These are phyloP conservation scores for Benincasa hispida DNA, from an alignment of 306 rosid genomes.

Conservation along the genomic window DNA sequence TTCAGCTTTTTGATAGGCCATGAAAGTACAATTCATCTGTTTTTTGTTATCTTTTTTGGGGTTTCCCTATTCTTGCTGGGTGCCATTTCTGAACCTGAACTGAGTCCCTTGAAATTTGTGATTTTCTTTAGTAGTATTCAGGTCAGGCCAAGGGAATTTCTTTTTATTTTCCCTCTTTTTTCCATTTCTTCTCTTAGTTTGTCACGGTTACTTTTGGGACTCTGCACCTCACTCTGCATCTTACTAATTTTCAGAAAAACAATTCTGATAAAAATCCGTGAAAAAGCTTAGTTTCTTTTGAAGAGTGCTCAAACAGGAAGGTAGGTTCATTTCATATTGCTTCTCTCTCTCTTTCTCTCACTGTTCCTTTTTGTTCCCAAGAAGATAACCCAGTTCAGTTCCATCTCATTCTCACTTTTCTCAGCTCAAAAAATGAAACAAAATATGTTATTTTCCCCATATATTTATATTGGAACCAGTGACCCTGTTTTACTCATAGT, in stretches of 20 bases:
- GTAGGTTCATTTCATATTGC: slow-evolving; percentile 70
- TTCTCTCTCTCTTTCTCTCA: slow-evolving; percentile 16
- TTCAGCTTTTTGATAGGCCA: slow-evolving; percentile 7
- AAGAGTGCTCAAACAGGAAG: slow-evolving; percentile 36
- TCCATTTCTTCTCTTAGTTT: neutral
- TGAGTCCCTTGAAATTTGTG: slow-evolving; percentile 39
- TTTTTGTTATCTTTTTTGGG: slow-evolving; percentile 29
- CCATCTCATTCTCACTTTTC: neutral
- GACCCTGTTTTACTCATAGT: slow-evolving; percentile 3
- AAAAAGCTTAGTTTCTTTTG: slow-evolving; percentile 17
- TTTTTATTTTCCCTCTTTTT: slow-evolving; percentile 14
- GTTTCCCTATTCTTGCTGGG: slow-evolving; percentile 17
- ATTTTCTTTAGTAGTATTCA: slow-evolving; percentile 38
- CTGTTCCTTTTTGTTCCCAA: slow-evolving; percentile 56
- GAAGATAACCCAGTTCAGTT: slow-evolving; percentile 3
- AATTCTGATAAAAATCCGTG: slow-evolving; percentile 4
- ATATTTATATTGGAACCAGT: slow-evolving; percentile 17
- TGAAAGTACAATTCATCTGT: neutral
- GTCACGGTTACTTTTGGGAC: slow-evolving; percentile 25
- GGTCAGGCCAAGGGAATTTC: slow-evolving; percentile 7
- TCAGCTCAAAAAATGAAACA: neutral
- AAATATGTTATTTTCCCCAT: slow-evolving; percentile 7
- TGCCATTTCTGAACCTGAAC: slow-evolving; percentile 18
- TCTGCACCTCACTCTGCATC: slow-evolving; percentile 14
- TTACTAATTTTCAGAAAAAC: slow-evolving; percentile 23